A percentile compares a stretch with the other conserved stretches of the same genome.
Evolutionary conservation across 176 grass and related monocot genomes (phyloP).

Genomic region (Avena insularis): DNA sequence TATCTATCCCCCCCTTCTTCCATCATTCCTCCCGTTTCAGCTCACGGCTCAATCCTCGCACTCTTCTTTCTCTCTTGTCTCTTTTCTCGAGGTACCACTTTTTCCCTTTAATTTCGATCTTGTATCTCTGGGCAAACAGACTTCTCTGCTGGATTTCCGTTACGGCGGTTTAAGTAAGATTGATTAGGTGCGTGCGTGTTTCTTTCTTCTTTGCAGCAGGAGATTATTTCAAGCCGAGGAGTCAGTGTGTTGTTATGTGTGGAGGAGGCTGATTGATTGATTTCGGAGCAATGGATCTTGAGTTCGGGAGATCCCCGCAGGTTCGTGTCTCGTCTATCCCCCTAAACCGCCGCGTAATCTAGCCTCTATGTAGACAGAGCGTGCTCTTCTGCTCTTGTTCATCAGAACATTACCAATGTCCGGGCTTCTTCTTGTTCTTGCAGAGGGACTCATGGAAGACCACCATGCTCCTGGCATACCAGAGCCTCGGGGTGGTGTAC

Average conservation of each 20-base stretch:
- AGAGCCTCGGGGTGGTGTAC: constrained; percentile 97
- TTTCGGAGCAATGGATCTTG: constrained; percentile 70
- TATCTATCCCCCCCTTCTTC: constrained; percentile 11
- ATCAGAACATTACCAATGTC: constrained; percentile 25
- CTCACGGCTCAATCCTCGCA: neutral
- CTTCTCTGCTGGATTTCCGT: neutral
- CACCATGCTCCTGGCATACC: constrained; percentile 88
- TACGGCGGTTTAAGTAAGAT: neutral
- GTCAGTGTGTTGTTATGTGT: neutral
- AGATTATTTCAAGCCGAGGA: neutral
- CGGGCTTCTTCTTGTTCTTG: constrained; percentile 43
- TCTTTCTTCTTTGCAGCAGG: constrained; percentile 11
- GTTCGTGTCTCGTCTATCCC: neutral
- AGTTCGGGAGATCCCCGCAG: constrained; percentile 63
- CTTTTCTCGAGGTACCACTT: constrained; percentile 5
- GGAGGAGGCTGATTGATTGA: constrained; percentile 21
- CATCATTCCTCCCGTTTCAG: neutral
- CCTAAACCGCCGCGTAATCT: neutral
- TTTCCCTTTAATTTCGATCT: neutral
- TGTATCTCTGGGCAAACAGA: neutral
- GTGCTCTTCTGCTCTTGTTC: neutral
- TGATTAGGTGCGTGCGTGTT: neutral
- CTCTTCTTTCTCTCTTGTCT: neutral
- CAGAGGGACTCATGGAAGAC: constrained; percentile 94
- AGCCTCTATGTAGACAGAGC: neutral